These are phyloP conservation scores for Botryosphaeria dothidea DNA, from an alignment of 2,329 filamentous ascomycete genomes.

Conservation along the genomic window DNA sequence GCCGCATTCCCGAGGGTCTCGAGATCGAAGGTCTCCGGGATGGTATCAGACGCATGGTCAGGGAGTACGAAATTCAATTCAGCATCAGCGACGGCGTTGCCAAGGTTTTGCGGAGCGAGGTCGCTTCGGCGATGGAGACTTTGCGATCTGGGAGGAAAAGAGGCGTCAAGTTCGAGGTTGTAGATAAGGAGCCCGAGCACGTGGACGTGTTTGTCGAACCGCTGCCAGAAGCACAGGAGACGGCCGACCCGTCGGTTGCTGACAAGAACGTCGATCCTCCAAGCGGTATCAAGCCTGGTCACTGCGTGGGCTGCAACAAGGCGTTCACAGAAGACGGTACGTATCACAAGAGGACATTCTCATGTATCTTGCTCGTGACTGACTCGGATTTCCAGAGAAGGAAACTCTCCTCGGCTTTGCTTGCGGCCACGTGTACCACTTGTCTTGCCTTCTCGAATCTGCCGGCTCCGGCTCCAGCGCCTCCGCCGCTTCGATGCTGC, in stretches of 20 bases:
- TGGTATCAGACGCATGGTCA: constrained; percentile 85
- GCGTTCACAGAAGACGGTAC: constrained; percentile 39
- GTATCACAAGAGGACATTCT: constrained; percentile 20
- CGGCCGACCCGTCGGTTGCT: constrained; percentile 20
- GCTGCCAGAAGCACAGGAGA: constrained; percentile 30
- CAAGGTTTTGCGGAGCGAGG: constrained; percentile 81
- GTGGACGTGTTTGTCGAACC: constrained; percentile 35
- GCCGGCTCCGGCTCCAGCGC: constrained; percentile 34
- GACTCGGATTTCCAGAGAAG: constrained; percentile 47
- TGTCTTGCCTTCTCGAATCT: constrained; percentile 65
- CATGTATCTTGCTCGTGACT: constrained; percentile 44
- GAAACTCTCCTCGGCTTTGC: constrained; percentile 79
- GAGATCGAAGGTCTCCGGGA: constrained; percentile 90
- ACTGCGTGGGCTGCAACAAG: constrained; percentile 42
- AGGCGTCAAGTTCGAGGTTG: constrained; percentile 86
- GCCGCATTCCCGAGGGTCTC: constrained; percentile 87
- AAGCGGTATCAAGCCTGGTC: constrained; percentile 29
- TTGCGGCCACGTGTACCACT: constrained; percentile 80
- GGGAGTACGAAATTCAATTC: constrained; percentile 93
- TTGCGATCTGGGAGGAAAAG: constrained; percentile 77
- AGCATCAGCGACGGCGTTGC: constrained; percentile 91
- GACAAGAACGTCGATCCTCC: constrained; percentile 24
- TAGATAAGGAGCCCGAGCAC: constrained; percentile 28
- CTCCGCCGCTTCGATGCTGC: constrained; percentile 43
- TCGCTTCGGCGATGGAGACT: constrained; percentile 77